phyloP scores from a whole-genome alignment of 1,284 basidiomycete genomes.

The Trichosporon asahii region DNA sequence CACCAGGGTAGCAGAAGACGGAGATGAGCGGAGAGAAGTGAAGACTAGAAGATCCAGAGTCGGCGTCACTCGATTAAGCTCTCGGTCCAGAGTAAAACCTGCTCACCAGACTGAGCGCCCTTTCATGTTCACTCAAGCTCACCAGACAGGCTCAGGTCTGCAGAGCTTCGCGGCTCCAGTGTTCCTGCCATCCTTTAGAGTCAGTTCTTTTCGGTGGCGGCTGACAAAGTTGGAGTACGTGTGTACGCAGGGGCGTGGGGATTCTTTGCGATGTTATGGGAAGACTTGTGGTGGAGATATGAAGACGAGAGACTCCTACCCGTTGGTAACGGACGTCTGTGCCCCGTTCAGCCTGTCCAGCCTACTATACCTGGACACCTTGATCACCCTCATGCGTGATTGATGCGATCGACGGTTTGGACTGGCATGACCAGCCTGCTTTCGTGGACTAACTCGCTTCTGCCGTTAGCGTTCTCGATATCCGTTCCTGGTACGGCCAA shows the following conservation, averaged over 20 bases:
- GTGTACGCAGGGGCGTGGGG: background rate
- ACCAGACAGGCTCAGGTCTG: background rate
- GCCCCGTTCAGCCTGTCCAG: background rate
- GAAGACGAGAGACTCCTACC: too few relatives aligned
- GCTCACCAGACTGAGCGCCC: background rate
- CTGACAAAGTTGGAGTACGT: background rate
- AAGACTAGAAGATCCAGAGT: background rate
- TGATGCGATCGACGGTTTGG: too few relatives aligned
- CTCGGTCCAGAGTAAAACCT: background rate
- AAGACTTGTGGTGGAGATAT: background rate
- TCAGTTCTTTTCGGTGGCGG: background rate
- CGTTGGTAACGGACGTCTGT: background rate
- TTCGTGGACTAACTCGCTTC: too few relatives aligned
- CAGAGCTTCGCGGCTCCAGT: background rate
- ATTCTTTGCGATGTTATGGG: background rate
- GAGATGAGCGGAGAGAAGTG: background rate
- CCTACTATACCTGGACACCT: too few relatives aligned
- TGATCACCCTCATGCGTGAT: too few relatives aligned
- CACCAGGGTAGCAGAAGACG: background rate
- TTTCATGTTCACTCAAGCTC: background rate
- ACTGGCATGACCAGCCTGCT: too few relatives aligned
- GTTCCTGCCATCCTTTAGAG: background rate
- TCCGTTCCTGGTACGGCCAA: too few relatives aligned
- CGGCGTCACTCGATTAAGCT: conserved; percentile 1
- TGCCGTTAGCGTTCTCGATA: too few relatives aligned